Conservation (phyloP, 2,329 filamentous ascomycete genomes). For the Curvularia sp. region DNA sequence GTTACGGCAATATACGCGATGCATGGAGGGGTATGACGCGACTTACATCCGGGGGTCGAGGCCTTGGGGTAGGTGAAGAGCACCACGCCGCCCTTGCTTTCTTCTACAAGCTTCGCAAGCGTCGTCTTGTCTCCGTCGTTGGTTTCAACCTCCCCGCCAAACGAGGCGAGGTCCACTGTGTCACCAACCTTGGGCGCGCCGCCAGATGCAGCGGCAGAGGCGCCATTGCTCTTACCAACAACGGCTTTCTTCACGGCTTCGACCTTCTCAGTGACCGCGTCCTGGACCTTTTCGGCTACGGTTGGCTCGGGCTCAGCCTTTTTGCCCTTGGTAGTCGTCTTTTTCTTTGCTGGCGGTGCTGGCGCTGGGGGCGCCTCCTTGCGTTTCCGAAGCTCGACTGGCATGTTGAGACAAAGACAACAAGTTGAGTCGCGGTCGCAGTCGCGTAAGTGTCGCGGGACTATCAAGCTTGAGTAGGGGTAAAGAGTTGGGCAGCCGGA, state of each 20-base stretch:
- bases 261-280: conserved; percentile 43
- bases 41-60: conserved; percentile 91
- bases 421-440: conserved; percentile 27
- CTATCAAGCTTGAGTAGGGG: conserved; percentile 10
- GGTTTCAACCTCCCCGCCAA: conserved; percentile 77
- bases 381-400: conserved; percentile 68
- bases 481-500: conserved; percentile 8
- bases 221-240: conserved; percentile 32
- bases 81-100: conserved; percentile 85
- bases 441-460: conserved; percentile 32
- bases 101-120: conserved; percentile 78
- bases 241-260: conserved; percentile 44
- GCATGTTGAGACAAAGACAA: conserved; percentile 46
- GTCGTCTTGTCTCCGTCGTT: conserved; percentile 83
- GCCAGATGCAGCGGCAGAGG: conserved; percentile 28
- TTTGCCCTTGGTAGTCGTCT: conserved; percentile 51
- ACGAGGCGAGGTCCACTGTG: conserved; percentile 60
- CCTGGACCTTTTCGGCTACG: conserved; percentile 45
- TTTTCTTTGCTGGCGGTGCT: conserved; percentile 57
- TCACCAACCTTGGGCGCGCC: conserved; percentile 56
- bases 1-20: background rate
- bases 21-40: background rate
- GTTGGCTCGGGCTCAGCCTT: conserved; percentile 41
- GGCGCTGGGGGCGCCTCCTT: conserved; percentile 62
- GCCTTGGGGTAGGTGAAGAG: conserved; percentile 96